A percentile compares a stretch with the other conserved stretches of the same genome.
Evolutionary conservation across 495 filamentous ascomycete genomes (phyloP).

Genomic region (Stereocaulon alpinum): DNA sequence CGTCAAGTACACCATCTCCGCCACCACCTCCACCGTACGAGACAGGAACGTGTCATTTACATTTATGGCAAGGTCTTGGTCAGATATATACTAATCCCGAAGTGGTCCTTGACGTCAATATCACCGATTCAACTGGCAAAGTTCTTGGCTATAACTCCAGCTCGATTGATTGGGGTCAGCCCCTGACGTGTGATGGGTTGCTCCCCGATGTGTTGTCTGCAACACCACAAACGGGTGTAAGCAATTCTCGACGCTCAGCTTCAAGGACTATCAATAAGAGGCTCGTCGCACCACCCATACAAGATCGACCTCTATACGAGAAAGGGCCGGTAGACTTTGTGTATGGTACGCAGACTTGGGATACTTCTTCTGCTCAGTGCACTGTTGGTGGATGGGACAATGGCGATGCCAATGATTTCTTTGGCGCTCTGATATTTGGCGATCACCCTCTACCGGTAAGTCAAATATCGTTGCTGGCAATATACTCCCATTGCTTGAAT

Average conservation of each 20-base stretch:
- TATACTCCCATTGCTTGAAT: background rate
- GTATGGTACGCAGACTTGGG: constrained; percentile 1
- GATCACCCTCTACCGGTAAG: background rate
- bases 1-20: background rate
- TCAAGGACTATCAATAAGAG: background rate
- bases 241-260: background rate
- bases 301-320: background rate
- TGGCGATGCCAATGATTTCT: background rate
- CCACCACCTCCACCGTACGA: background rate
- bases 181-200: background rate
- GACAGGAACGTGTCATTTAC: too few relatives aligned
- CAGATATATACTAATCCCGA: background rate
- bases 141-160: background rate
- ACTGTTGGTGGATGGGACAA: background rate
- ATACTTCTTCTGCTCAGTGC: background rate
- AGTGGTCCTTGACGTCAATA: background rate
- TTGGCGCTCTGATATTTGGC: background rate
- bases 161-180: background rate
- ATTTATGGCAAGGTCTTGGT: too few relatives aligned
- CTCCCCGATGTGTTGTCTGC: background rate
- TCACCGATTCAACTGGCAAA: background rate
- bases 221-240: background rate
- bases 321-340: background rate
- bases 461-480: background rate
- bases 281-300: background rate